Conservation (phyloP, 2,329 filamentous ascomycete species). For the Hymenotorrendiella dingleyae region DNA sequence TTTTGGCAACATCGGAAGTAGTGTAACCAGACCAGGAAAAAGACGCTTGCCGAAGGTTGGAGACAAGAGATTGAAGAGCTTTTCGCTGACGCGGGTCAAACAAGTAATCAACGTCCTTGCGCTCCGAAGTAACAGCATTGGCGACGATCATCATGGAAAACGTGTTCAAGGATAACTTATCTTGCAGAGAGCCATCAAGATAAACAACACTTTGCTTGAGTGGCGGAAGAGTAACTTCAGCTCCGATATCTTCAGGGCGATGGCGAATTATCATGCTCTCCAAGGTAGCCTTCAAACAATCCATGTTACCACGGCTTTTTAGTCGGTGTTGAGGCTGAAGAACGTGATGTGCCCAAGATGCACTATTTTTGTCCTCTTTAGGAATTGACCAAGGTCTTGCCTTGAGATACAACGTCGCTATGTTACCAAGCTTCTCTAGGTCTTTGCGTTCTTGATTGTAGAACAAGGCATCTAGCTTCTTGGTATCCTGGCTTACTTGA, state of each 20-base stretch:
- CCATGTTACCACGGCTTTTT: conserved; percentile 49
- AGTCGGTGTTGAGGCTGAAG: conserved; percentile 48
- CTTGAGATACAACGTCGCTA: conserved; percentile 66
- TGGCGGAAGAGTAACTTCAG: conserved; percentile 59
- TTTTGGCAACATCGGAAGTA: conserved; percentile 52
- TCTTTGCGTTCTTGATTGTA: conserved; percentile 53
- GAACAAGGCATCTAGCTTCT: background rate
- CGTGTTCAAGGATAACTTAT: conserved; percentile 75
- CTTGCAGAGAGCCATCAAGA: conserved; percentile 77
- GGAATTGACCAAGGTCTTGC: conserved; percentile 73
- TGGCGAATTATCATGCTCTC: conserved; percentile 79
- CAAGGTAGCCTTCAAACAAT: conserved; percentile 63
- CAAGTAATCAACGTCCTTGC: conserved; percentile 79
- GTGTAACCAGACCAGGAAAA: conserved; percentile 79
- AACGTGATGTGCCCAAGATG: conserved; percentile 70
- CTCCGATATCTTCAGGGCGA: conserved; percentile 61
- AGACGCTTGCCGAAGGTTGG: conserved; percentile 74
- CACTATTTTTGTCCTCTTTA: conserved; percentile 45
- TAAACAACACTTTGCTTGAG: conserved; percentile 67
- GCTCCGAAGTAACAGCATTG: conserved; percentile 83
- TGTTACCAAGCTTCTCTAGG: conserved; percentile 58
- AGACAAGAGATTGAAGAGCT: conserved; percentile 61
- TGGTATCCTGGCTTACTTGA: background rate
- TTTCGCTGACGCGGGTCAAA: conserved; percentile 73
- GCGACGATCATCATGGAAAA: conserved; percentile 80